These are phyloP conservation scores for Neostapfia colusana DNA, from an alignment of 176 grass and related monocot genomes.

Conservation along the genomic window DNA sequence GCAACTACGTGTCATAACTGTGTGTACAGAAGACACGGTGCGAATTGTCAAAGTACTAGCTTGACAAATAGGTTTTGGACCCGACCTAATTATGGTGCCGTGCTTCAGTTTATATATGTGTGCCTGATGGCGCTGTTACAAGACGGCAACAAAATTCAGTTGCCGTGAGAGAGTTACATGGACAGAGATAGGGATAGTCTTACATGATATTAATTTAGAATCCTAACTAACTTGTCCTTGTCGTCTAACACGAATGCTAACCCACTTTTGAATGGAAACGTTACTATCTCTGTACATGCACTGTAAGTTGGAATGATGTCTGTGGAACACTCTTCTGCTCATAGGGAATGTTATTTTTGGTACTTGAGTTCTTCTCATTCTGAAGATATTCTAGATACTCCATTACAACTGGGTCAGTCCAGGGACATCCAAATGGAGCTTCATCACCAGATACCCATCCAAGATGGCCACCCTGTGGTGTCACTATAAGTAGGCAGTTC, in stretches of 20 bases:
- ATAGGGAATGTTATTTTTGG: slow-evolving; percentile 20
- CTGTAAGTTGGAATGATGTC: slow-evolving; percentile 42
- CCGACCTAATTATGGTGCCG: too few species aligned
- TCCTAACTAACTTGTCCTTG: too few species aligned
- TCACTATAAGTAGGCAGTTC: slow-evolving; percentile 85
- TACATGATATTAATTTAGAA: too few species aligned
- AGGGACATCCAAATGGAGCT: slow-evolving; percentile 85
- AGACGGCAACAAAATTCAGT: too few species aligned
- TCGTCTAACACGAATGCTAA: not conserved
- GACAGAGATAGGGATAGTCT: too few species aligned
- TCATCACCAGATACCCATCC: slow-evolving; percentile 80
- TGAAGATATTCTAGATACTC: slow-evolving; percentile 83
- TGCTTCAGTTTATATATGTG: too few species aligned
- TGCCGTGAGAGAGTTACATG: too few species aligned
- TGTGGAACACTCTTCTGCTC: slow-evolving; percentile 35
- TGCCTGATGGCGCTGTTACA: too few species aligned
- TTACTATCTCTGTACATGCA: slow-evolving; percentile 52
- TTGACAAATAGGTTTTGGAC: too few species aligned
- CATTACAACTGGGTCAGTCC: slow-evolving; percentile 93
- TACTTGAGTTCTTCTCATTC: slow-evolving; percentile 43
- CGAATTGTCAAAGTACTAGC: too few species aligned
- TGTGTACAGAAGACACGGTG: not conserved
- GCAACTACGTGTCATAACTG: not conserved
- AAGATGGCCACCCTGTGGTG: slow-evolving; percentile 92
- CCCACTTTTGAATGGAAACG: not conserved